phyloP scores from a whole-genome alignment of 2,329 filamentous ascomycete genomes.

The Penicillium sp. region DNA sequence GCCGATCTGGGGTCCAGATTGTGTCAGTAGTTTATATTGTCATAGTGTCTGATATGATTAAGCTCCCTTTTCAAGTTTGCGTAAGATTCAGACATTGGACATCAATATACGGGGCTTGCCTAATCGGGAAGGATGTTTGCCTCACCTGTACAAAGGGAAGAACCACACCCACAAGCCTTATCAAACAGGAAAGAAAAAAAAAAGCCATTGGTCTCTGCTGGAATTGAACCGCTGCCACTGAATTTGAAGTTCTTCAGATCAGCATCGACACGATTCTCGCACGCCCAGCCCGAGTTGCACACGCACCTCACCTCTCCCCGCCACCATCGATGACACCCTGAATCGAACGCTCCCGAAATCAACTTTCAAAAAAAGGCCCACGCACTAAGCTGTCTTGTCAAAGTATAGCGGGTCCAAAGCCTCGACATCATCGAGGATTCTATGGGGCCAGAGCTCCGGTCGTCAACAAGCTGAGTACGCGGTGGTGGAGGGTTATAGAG shows the following conservation, averaged over 20 bases:
- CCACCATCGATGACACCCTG: background rate
- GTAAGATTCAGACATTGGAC: no score
- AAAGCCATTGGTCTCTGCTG: background rate
- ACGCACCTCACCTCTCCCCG: background rate
- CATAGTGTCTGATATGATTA: no score
- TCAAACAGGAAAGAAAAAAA: background rate
- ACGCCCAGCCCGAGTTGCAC: background rate
- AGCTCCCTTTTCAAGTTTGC: no score
- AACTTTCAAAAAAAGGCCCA: background rate
- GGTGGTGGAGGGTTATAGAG: background rate
- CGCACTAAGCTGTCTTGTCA: background rate
- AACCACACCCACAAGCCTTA: background rate
- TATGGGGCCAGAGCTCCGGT: background rate
- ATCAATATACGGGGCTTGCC: background rate
- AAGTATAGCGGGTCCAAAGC: background rate
- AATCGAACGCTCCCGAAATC: background rate
- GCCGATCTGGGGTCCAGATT: no score
- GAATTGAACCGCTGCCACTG: background rate
- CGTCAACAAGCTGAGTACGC: background rate
- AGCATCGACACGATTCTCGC: no score
- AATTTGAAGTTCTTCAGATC: background rate
- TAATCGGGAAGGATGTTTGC: background rate
- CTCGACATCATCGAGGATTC: background rate
- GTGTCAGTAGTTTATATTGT: no score
- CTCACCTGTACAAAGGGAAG: background rate